Percentiles rank a stretch among this genome's conserved stretches.
Conservation (phyloP, 2,329 filamentous ascomycete genomes). For the Alternaria consortialis region DNA sequence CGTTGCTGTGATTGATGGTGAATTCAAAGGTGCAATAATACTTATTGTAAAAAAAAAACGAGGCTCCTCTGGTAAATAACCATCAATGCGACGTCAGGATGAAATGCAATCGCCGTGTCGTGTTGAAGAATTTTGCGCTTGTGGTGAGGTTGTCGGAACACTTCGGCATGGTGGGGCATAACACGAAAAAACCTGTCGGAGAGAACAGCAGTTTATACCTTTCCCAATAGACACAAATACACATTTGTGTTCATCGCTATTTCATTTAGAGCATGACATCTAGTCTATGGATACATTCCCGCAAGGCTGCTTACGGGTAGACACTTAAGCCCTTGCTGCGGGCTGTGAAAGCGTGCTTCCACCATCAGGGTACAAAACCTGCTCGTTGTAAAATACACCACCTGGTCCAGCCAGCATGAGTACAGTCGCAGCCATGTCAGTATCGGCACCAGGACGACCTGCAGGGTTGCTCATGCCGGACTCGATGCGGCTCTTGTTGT, state of each 20-base stretch:
- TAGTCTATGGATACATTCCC: neutral
- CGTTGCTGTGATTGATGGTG: conserved; percentile 10
- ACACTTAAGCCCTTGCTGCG: conserved; percentile 49
- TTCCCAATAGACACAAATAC: neutral
- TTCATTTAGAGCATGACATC: neutral
- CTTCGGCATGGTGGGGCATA: conserved; percentile 8
- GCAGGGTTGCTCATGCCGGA: conserved; percentile 56
- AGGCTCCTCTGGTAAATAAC: fast-evolving
- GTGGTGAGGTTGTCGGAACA: conserved; percentile 13
- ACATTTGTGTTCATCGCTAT: neutral
- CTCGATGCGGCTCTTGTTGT: conserved; percentile 59
- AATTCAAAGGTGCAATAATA: neutral
- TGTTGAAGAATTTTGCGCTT: conserved; percentile 14
- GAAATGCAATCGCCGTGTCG: too few species aligned
- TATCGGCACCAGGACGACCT: conserved; percentile 49
- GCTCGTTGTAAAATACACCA: conserved; percentile 63
- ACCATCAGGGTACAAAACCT: conserved; percentile 63
- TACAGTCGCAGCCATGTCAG: conserved; percentile 52
- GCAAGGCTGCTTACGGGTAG: conserved; percentile 55
- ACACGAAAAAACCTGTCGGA: neutral
- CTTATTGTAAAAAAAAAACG: neutral
- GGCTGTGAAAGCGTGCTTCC: conserved; percentile 30
- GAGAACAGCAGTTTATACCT: neutral
- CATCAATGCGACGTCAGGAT: too few species aligned
- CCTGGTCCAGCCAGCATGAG: conserved; percentile 62